Conservation (phyloP, 495 filamentous ascomycete genomes). For the Tuber indicum region DNA sequence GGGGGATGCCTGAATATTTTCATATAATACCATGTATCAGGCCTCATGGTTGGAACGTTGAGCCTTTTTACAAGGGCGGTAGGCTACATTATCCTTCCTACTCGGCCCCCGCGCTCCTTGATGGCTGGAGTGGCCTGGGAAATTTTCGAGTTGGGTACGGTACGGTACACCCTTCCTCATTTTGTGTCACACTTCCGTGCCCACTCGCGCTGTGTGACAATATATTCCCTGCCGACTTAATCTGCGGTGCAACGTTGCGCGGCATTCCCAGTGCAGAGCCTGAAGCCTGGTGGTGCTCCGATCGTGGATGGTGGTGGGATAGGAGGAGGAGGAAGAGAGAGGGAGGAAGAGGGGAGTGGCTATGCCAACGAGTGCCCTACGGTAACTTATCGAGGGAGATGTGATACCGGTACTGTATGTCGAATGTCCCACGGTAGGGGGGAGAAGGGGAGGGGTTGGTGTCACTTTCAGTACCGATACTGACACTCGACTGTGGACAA, state of each 20-base stretch:
- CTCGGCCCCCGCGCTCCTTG: neutral
- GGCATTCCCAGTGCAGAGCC: slow-evolving; percentile 11
- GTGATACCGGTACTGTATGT: slow-evolving; percentile 9
- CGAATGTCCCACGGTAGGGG: neutral
- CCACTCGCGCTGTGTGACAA: slow-evolving; percentile 22
- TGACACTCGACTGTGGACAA: neutral
- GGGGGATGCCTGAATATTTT: neutral
- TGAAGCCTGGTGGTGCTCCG: slow-evolving; percentile 16
- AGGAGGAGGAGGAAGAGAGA: neutral
- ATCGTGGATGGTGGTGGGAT: neutral
- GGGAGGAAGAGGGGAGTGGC: neutral
- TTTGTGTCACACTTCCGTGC: slow-evolving; percentile 35
- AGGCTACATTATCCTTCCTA: neutral
- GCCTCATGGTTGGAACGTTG: neutral
- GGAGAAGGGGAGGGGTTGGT: neutral
- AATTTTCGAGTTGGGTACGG: slow-evolving; percentile 7
- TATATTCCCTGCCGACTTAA: slow-evolving; percentile 13
- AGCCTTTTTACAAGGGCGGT: neutral
- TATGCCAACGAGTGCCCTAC: neutral
- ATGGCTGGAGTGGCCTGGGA: neutral
- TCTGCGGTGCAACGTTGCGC: slow-evolving; percentile 25
- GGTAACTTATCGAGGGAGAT: slow-evolving; percentile 5
- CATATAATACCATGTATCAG: neutral
- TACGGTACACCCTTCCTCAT: slow-evolving; percentile 13
- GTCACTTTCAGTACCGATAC: slow-evolving; percentile 5